Evolutionary conservation across 169 alveolate species (phyloP), one percentile per base, ranked within the genome.

Genomic region (Cryptosporidium meleagridis): DNA sequence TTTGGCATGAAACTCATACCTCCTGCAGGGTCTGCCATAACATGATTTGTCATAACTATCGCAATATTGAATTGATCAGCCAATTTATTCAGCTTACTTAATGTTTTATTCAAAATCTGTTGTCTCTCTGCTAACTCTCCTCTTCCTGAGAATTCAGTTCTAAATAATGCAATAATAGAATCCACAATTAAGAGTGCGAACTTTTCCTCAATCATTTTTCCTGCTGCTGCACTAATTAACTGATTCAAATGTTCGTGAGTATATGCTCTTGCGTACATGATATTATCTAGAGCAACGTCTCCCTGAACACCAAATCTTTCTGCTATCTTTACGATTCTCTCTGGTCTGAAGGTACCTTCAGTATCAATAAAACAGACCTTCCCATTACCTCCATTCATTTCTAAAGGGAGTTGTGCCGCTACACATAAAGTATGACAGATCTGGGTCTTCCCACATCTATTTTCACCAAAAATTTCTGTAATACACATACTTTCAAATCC

Each of bases 21-120:
- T 31, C 98, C 98, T 51, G 96, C 97, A n/a, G 97, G 98, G 61
- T 91, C 95, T 45, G 98, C 97, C 95, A 97, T 97, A 26, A 97
- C 99, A 85, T 98, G 98, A 86, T 98, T 98, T 1, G 99, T 97
- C 72, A 97, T 92, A 1, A 98, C 95, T 23, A 98, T 97, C 33
- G 99, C 99, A 31, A 98, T 94, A 87, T 97, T 96, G 91, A 97
- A 98, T 89, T 97, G 99, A 86, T 97, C 99, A 8, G 99, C 98
- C n/a, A 97, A 86, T 92, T 97, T 97, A 68, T 95, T 93, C 69
- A 97, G 89, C 55, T 93, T 93, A 84, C 97, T 91, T 45, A 95
- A 85, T 70, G 96, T 94, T 75, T 94, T 96, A 9, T 96, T 97
- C 53, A 96, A 75, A 65, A 92, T 93, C 85, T 93, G 94, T 84